Percentiles rank a stretch among this genome's conserved stretches.
These are phyloP conservation scores for Hibiscus syriacus DNA, from an alignment of 345 rosid species.

Conservation along the genomic window DNA sequence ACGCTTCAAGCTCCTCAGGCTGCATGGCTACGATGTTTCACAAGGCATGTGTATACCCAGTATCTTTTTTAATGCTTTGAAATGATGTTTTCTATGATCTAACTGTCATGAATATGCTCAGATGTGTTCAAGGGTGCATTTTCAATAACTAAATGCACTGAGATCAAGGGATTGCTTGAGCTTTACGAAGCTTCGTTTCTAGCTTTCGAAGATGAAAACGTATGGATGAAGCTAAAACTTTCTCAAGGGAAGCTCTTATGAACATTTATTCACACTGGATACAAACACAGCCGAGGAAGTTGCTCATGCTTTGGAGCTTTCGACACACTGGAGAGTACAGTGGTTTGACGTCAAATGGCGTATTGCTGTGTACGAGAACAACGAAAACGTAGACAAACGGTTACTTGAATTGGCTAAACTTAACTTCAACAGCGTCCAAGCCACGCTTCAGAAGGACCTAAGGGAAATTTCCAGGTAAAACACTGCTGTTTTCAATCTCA, in stretches of 20 bases:
- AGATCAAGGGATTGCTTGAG: conserved; percentile 27
- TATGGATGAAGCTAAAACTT: conserved; percentile 23
- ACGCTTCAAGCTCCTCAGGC: conserved; percentile 40
- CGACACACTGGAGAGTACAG: conserved; percentile 32
- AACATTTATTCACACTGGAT: neutral
- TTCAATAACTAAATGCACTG: conserved; percentile 8
- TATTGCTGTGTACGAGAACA: conserved; percentile 11
- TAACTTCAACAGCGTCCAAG: conserved; percentile 40
- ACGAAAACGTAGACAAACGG: neutral
- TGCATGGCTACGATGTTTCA: conserved; percentile 34
- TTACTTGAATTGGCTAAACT: conserved; percentile 33
- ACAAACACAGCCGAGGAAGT: conserved; percentile 4
- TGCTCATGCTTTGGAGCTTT: conserved; percentile 31
- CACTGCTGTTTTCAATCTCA: neutral
- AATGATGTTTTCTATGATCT: neutral
- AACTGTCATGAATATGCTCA: conserved; percentile 2
- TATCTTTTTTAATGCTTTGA: neutral
- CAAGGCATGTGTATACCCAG: conserved; percentile 17
- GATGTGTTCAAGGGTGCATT: conserved; percentile 25
- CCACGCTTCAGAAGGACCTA: conserved; percentile 38
- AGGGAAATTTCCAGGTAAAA: conserved; percentile 36
- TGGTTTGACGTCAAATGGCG: conserved; percentile 53
- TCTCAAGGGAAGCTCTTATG: conserved; percentile 13
- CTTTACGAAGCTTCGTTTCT: conserved; percentile 43
- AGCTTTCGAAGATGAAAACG: conserved; percentile 26